Base-by-base conservation (phyloP, 1,284 basidiomycete species). In the Thecaphora thlaspeos region DNA sequence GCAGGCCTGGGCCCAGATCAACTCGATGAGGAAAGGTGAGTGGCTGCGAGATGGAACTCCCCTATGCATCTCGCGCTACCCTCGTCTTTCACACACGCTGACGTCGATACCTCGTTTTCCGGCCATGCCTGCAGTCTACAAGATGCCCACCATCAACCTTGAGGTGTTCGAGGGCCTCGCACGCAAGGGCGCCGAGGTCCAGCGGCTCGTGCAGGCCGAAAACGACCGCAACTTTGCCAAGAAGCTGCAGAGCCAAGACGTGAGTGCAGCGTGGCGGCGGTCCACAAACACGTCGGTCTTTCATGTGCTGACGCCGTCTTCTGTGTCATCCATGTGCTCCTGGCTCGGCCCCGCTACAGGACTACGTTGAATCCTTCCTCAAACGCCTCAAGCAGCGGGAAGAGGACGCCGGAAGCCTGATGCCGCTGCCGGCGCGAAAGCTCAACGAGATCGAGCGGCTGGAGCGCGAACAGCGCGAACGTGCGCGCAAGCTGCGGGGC, bases 361-460 rank as follows among this genome's bases (percentile, higher is more conserved):
- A 55, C 1, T 40, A 38, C 7, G 4, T 56, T 23, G 43, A 51
- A 22, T 4, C 2, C 7, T 17, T 56, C 38, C 22, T 18, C 14
- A 48, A 44, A 26, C 48, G 22, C 42, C 17, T 60, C 17, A 41
- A 53, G 44, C 56, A 56, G 40, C 55, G 21, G 26, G 32, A 50
- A 26, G 37, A n/a, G 36, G 61, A 64, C 48, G 61, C 61, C 1
- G 41, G 50, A 21, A 48, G 49, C 10, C 17, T 63, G 10, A 19
- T 68, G 45, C 58, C 66, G 2, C 40, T 68, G 4, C 55, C 58
- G 4, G 41, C 43, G 26, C 38, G 38, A 22, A 70, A 65, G 44
- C 11, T 63, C 45, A 32, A 21, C 19, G 53, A 70, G 50, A 48
- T 32, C 22, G 51, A 65, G 47, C 54, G 68, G 22, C 40, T 72